Evolutionary conservation across 768 basidiomycete species (phyloP).

Genomic region (Pleurotus cornucopiae): DNA sequence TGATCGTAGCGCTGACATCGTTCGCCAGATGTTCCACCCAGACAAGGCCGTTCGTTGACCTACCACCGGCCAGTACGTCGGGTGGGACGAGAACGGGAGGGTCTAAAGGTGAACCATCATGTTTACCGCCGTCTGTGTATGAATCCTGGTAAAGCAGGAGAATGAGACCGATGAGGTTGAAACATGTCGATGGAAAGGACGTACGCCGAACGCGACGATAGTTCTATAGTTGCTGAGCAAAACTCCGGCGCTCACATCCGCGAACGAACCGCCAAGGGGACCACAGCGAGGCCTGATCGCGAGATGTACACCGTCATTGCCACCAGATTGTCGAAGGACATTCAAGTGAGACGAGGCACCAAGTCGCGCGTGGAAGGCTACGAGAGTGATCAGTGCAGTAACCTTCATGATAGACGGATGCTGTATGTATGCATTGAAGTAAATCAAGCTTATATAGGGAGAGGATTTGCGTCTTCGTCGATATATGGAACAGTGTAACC

Average conservation of each 20-base stretch:
- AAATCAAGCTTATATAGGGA: no score
- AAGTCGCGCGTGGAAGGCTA: no score
- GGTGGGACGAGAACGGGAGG: slow-evolving; percentile 42
- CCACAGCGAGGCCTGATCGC: slow-evolving; percentile 45
- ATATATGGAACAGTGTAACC: no score
- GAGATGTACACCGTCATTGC: slow-evolving; percentile 34
- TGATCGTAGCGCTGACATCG: slow-evolving; percentile 35
- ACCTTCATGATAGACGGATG: no score
- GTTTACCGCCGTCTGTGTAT: slow-evolving; percentile 44
- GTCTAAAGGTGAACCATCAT: slow-evolving; percentile 41
- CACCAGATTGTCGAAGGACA: neutral
- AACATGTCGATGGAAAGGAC: slow-evolving; percentile 8
- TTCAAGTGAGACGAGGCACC: no score
- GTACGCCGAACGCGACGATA: slow-evolving; percentile 50
- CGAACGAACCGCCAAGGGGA: slow-evolving; percentile 28
- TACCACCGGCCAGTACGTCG: slow-evolving; percentile 39
- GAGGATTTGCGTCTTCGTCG: no score
- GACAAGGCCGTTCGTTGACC: slow-evolving; percentile 47
- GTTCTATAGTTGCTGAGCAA: slow-evolving; percentile 31
- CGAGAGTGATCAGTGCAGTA: no score
- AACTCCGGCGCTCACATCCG: slow-evolving; percentile 49
- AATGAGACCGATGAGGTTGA: neutral
- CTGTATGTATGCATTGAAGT: no score
- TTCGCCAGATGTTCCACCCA: slow-evolving; percentile 48
- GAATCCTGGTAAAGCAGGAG: slow-evolving; percentile 26